Conservation (phyloP, 208 protist genomes). For the Trypanosoma caninum region DNA sequence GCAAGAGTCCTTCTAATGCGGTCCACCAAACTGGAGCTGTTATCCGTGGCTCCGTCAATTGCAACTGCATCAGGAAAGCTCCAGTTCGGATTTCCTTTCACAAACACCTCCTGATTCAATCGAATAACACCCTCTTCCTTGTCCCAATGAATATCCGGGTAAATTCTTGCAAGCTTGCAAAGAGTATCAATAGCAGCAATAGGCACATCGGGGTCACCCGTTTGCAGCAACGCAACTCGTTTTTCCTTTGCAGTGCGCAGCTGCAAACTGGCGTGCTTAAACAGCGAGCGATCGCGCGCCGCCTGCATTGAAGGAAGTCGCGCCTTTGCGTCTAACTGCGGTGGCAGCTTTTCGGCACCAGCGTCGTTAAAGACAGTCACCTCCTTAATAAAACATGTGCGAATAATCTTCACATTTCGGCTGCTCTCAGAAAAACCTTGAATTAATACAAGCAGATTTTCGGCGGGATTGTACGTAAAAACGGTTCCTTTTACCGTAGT, state of each 20-base stretch:
- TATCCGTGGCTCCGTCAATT: slow-evolving; percentile 45
- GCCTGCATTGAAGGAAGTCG: slow-evolving; percentile 78
- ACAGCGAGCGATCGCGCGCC: slow-evolving; percentile 79
- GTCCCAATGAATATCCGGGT: slow-evolving; percentile 80
- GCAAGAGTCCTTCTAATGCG: slow-evolving; percentile 61
- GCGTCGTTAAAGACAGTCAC: slow-evolving; percentile 32
- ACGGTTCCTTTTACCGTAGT: slow-evolving; percentile 62
- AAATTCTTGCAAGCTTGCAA: slow-evolving; percentile 58
- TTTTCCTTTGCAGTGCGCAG: slow-evolving; percentile 57
- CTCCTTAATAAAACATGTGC: slow-evolving; percentile 74
- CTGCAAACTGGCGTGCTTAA: slow-evolving; percentile 68
- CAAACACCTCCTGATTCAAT: slow-evolving; percentile 67
- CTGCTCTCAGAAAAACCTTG: slow-evolving; percentile 39
- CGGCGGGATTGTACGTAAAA: slow-evolving; percentile 79
- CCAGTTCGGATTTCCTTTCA: slow-evolving; percentile 75
- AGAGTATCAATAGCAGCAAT: slow-evolving; percentile 76
- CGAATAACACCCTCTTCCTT: slow-evolving; percentile 62
- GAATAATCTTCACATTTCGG: slow-evolving; percentile 63
- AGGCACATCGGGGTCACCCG: slow-evolving; percentile 43
- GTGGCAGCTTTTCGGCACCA: slow-evolving; percentile 45
- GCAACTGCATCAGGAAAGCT: slow-evolving; percentile 48
- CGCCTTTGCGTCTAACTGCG: slow-evolving; percentile 48
- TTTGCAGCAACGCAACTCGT: slow-evolving; percentile 37
- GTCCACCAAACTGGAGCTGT: slow-evolving; percentile 49
- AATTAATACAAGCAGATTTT: slow-evolving; percentile 71